Evolutionary conservation across 805 yeast genomes (phyloP).

Genomic region (Lachancea waltii): DNA sequence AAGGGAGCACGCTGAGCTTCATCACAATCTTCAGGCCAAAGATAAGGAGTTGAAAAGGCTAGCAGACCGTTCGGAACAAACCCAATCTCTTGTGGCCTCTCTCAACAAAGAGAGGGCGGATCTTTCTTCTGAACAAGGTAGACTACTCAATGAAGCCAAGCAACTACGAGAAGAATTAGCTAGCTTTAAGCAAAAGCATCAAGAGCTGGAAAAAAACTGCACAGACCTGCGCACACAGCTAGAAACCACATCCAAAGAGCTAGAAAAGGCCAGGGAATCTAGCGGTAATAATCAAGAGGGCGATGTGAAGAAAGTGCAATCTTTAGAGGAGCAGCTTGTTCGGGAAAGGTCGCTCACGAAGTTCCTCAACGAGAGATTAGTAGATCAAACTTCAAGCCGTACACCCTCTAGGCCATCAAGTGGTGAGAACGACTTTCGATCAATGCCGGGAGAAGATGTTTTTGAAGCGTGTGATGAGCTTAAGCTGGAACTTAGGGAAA

Average conservation of each 20-base stretch:
- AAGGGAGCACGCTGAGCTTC: slow-evolving; percentile 33
- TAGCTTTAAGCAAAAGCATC: slow-evolving; percentile 22
- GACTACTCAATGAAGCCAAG: slow-evolving; percentile 24
- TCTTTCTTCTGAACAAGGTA: slow-evolving; percentile 25
- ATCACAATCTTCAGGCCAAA: slow-evolving; percentile 32
- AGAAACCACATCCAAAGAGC: neutral
- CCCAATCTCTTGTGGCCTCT: slow-evolving; percentile 23
- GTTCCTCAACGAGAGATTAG: slow-evolving; percentile 28
- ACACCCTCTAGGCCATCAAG: slow-evolving; percentile 20
- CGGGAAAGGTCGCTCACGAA: slow-evolving; percentile 29
- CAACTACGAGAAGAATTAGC: slow-evolving; percentile 24
- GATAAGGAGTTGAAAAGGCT: slow-evolving; percentile 32
- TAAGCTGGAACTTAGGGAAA: slow-evolving; percentile 47
- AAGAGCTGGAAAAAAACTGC: slow-evolving; percentile 40
- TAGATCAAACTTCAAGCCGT: slow-evolving; percentile 20
- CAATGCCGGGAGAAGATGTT: neutral
- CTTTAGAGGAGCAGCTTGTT: slow-evolving; percentile 40
- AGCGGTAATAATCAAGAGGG: slow-evolving; percentile 33
- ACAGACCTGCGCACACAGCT: slow-evolving; percentile 23
- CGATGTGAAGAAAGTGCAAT: slow-evolving; percentile 14
- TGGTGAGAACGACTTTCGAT: slow-evolving; percentile 20
- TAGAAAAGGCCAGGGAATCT: slow-evolving; percentile 27
- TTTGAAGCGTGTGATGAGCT: slow-evolving; percentile 41
- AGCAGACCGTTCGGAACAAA: slow-evolving; percentile 22
- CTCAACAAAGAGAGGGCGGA: slow-evolving; percentile 30